Evolutionary conservation across 169 alveolate genomes (phyloP).

Genomic region (Plasmodium berghei): DNA sequence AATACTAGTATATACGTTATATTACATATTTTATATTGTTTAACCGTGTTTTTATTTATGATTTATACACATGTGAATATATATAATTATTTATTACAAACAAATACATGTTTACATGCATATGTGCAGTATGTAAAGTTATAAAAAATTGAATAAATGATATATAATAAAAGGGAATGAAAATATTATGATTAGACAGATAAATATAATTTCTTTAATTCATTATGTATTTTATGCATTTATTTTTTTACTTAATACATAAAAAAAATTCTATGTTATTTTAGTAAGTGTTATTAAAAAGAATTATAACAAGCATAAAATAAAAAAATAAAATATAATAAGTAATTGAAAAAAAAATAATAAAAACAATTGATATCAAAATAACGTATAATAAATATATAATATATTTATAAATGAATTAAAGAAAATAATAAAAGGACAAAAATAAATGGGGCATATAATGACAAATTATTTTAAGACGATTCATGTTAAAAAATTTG

Average conservation of each 20-base stretch:
- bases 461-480: conserved; percentile 1
- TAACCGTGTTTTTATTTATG: background rate
- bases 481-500: background rate
- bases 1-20: background rate
- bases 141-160: background rate
- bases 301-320: background rate
- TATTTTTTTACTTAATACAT: conserved; percentile 14
- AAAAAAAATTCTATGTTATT: conserved; percentile 6
- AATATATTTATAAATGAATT: background rate
- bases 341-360: background rate
- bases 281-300: conserved; percentile 6
- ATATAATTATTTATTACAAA: background rate
- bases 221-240: background rate
- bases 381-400: background rate
- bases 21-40: conserved; percentile 1
- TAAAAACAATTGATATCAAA: background rate
- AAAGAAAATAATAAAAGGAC: background rate
- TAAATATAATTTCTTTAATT: no score
- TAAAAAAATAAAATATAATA: background rate
- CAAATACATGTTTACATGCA: background rate
- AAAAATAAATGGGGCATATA: background rate
- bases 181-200: conserved; percentile 31
- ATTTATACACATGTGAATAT: background rate
- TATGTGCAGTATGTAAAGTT: background rate
- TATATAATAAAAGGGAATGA: background rate